phyloP scores from a whole-genome alignment of 768 basidiomycete genomes.

The Postia placenta region DNA sequence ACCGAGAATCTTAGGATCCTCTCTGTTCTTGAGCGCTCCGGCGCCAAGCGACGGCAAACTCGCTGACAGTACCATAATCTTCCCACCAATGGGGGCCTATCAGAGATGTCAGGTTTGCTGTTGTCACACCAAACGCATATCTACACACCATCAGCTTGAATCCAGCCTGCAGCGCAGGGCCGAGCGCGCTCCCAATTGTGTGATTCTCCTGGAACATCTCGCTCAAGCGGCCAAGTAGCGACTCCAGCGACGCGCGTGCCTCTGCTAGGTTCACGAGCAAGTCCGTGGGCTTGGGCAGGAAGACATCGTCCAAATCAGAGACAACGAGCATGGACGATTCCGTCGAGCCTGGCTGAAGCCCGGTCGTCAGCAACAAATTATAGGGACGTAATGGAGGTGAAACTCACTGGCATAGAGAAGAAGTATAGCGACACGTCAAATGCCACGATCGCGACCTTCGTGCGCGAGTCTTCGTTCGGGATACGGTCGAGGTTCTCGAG shows the following conservation, averaged over 20 bases:
- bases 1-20: constrained; percentile 93
- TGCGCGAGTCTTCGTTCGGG: constrained; percentile 90
- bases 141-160: constrained; percentile 83
- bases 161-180: constrained; percentile 91
- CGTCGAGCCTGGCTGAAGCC: constrained; percentile 49
- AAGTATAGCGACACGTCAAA: constrained; percentile 93
- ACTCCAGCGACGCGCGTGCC: constrained; percentile 71
- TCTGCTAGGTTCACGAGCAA: constrained; percentile 94
- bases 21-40: constrained; percentile 91
- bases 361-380: neutral
- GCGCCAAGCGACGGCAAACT: constrained; percentile 84
- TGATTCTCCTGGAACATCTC: constrained; percentile 99
- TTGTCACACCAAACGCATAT: neutral
- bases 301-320: constrained; percentile 94
- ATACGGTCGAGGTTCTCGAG: constrained; percentile 92
- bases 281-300: constrained; percentile 94
- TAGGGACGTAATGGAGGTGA: neutral
- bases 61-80: constrained; percentile 83
- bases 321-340: constrained; percentile 97
- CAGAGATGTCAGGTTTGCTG: neutral
- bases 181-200: constrained; percentile 88
- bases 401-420: constrained; percentile 81
- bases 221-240: constrained; percentile 73
- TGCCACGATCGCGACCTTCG: constrained; percentile 88
- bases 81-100: constrained; percentile 89